Evolutionary conservation across 257 asterid species (phyloP), one percentile per base, ranked within the genome.

Genomic region (Petrea volubilis): DNA sequence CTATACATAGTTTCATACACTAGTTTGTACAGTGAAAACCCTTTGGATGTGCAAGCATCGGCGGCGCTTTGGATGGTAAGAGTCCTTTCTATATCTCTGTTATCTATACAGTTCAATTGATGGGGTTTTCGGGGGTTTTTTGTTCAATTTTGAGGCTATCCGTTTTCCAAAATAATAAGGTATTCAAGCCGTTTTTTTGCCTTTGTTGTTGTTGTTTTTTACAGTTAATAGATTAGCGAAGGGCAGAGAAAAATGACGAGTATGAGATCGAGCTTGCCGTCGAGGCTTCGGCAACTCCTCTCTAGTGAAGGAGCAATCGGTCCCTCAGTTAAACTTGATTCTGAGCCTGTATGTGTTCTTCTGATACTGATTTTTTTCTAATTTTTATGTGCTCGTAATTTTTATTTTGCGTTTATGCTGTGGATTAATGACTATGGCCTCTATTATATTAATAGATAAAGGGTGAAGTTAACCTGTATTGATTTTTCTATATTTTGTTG

Each of bases 191-290:
- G n/a, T 47, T 34, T 43, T 50, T 62, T 3, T 3, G 44, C 18
- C 17, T 18, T 74, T 36, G 53, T 36, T 23, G 60, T 29, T 7
- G n/a, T 47, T 18, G n/a, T 66, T 68, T 70, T 20, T 56, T 53
- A 53, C 89, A 88, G 96, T 84, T 73, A 62, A 81, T 78, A 77
- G 81, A 74, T 77, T 76, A 75, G 83, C 76, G 64, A 78, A 70
- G 68, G 78, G 69, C 62, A 23, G 49, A 29, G 27, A 15, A 24
- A 61, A 63, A 93, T 93, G 98, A 90, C 97, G 74, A 90, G 90
- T 76, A 76, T 86, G 74, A 90, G 97, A 93, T 93, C 98, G 79
- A 93, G 96, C 80, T 84, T 93, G 93, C 95, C 97, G 38, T 84
- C 93, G 57, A 79, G 96, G 86, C 92, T 93, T 44, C 87, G 98